Conservation (phyloP, 805 yeast genomes). For the Saccharomycopsis javanensis region DNA sequence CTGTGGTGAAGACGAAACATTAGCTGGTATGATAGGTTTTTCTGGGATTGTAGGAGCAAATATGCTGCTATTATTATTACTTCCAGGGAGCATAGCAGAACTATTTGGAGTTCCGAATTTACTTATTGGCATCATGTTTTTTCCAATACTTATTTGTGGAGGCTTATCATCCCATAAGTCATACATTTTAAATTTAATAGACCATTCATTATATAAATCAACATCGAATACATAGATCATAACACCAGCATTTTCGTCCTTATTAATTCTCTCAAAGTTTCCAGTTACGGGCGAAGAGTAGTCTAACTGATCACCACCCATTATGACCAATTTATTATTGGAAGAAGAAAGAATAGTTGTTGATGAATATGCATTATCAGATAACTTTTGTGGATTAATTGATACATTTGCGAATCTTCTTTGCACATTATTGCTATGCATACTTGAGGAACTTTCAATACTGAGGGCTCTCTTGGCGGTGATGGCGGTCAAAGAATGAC, state of each 20-base stretch:
- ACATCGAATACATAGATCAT: slow-evolving; percentile 58
- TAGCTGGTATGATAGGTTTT: not conserved
- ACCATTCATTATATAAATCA: slow-evolving; percentile 20
- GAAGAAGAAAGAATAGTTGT: slow-evolving; percentile 2
- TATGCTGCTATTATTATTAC: not conserved
- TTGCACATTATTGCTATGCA: not conserved
- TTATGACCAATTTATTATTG: slow-evolving; percentile 60
- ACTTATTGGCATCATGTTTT: not conserved
- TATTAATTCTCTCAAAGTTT: slow-evolving; percentile 43
- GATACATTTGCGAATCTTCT: slow-evolving; percentile 10
- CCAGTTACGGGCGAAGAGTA: slow-evolving; percentile 41
- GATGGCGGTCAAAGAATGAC: slow-evolving; percentile 76
- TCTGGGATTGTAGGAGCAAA: not conserved
- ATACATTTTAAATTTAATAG: slow-evolving; percentile 10
- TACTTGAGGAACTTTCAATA: not conserved
- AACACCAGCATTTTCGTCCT: slow-evolving; percentile 47
- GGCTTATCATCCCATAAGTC: slow-evolving; percentile 16
- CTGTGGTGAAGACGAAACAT: not conserved
- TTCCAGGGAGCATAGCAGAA: not conserved
- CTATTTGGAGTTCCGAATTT: not conserved
- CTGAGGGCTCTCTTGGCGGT: not conserved
- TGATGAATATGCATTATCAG: slow-evolving; percentile 14
- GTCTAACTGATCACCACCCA: slow-evolving; percentile 89
- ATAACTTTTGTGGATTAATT: slow-evolving; percentile 5
- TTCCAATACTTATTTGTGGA: slow-evolving; percentile 1